Conservation (phyloP, 495 filamentous ascomycete species). For the Penicillium turbatum region DNA sequence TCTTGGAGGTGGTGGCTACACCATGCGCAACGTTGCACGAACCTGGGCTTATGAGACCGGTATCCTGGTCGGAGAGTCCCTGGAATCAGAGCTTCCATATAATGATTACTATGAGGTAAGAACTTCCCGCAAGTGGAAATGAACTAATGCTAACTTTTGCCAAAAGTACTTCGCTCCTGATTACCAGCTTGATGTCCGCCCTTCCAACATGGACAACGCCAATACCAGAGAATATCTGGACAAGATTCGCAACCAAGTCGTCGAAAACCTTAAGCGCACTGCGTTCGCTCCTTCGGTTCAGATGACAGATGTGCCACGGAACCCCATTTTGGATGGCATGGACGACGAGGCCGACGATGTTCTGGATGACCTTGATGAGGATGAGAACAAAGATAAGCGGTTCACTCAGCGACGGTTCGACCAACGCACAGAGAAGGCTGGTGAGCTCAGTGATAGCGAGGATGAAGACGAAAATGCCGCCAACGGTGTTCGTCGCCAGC, state of each 20-base stretch:
- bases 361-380: constrained; percentile 83
- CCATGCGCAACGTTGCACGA: constrained; percentile 96
- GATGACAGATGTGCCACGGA: constrained; percentile 88
- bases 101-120: constrained; percentile 97
- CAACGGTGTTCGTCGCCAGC: constrained; percentile 65
- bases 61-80: constrained; percentile 73
- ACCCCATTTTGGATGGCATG: constrained; percentile 59
- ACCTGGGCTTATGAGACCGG: constrained; percentile 98
- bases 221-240: constrained; percentile 92
- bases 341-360: constrained; percentile 85
- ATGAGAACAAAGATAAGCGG: constrained; percentile 81
- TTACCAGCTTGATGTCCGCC: constrained; percentile 88
- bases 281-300: constrained; percentile 88
- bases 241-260: constrained; percentile 88
- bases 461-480: constrained; percentile 77
- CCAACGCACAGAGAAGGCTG: constrained; percentile 63
- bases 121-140: neutral
- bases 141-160: constrained; percentile 12
- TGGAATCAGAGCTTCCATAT: constrained; percentile 81
- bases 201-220: constrained; percentile 98
- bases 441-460: constrained; percentile 79
- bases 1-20: constrained; percentile 93
- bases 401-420: constrained; percentile 83
- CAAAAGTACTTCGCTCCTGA: constrained; percentile 91
- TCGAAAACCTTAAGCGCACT: constrained; percentile 89